Base-by-base conservation (phyloP, 108 stramenopile species). In the Cyclotella kingstonii region DNA sequence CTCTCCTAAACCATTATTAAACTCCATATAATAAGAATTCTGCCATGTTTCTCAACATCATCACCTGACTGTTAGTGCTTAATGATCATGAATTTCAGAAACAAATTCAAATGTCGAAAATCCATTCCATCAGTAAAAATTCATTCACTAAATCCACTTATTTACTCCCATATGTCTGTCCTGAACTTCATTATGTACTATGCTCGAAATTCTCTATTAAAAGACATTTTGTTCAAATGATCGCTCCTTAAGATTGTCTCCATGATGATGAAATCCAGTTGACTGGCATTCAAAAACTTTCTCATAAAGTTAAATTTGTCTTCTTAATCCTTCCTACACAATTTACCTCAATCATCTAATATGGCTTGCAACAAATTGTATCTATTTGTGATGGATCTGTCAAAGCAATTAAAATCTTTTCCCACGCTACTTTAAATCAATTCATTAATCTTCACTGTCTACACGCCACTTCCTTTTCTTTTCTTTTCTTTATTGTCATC, bases 401-500 rank as follows among this genome's bases (percentile, higher is more conserved):
- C 85, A 1, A 75, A 73, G 30, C 68, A 54, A 1, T 94, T 96
- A 61, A 81, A 97, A 65, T 95, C 95, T 75, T 97, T 97, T 1
- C 96, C 96, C 91, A 93, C 90, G 40, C 79, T 86, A 26, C 96
- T 95, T 65, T 94, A 73, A 41, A 83, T 81, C 44, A 97, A 74
- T 47, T 92, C 85, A 35, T 84, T 91, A 67, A 93, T 79, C 77
- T 96, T 96, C 41, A 93, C 84, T 3, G 96, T 97, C 9, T 89
- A 79, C 96, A 95, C 96, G 63, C 96, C 96, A n/a, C n/a, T n/a
- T 86, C 91, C 86, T 59, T 89, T 89, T 91, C 94, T 94, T 43
- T 95, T 95, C 78, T 97, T 97, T 60, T 96, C 95, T 23, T 92
- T 87, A 49, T 89, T 86, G 8, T 94, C 96, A 36, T 84, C 82